Base-by-base conservation (phyloP, 306 rosid species). In the Lagenaria siceraria region DNA sequence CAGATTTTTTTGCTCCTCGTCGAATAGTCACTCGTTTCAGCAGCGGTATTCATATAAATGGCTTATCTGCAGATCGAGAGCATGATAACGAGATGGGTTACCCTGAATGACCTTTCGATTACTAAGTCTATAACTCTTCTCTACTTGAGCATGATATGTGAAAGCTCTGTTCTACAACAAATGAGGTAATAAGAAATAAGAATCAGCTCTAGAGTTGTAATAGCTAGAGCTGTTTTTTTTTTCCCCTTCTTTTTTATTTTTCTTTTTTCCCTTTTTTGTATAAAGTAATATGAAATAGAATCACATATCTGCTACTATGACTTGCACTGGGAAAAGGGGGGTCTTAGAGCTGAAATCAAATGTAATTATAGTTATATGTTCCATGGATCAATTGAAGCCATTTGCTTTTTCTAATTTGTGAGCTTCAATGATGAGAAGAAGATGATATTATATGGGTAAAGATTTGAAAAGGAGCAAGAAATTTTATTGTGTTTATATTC, bases 1-100 rank as follows among this genome's bases (percentile, higher is more conserved):
- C 91, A 2, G 79, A 62, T 76, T 61, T 85, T 74, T 91, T 86
- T 51, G 55, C 55, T 69, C 85, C 89, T 49, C 82, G 90, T 11
- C 87, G 88, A 42, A 81, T 78, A 6, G 83, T 79, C 82, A 38
- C 84, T 31, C 87, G 72, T 49, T 48, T 49, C 43, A 27, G 36
- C 55, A 27, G 60, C 3, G 42, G 55, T 13, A 51, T 52, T 29
- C 76, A 85, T 29, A 86, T 87, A 82, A 82, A 88, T 83, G 78
- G 86, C 74, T 76, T 86, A 70, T 83, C 86, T 72, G 61, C 89
- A 54, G 74, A 80, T 42, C 83, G 65, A 74, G 82, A 87, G 24
- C 90, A 83, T 70, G 85, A 82, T 81, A 83, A 81, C 22, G 89
- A 87, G 79, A 63, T 56, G 64, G 73, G 74, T 42, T 81, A 78